These are phyloP conservation scores for Xerocomus minutiporus DNA, from an alignment of 1,284 basidiomycete genomes.

Conservation along the genomic window DNA sequence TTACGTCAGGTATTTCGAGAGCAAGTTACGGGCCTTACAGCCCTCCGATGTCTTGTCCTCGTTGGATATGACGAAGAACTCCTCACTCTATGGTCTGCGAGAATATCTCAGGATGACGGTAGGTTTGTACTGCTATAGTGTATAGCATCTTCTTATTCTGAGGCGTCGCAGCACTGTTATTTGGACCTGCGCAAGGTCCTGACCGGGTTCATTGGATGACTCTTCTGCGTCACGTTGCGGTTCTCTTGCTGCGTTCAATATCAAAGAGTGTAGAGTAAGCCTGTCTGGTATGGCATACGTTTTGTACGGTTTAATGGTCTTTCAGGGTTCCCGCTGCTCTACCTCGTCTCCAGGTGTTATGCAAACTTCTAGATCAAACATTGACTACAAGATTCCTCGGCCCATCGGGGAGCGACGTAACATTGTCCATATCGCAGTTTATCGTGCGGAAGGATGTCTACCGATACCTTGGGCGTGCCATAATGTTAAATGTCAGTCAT, in stretches of 20 bases:
- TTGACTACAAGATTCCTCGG: conserved; percentile 7
- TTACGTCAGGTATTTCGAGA: conserved; percentile 34
- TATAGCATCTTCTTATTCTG: conserved; percentile 4
- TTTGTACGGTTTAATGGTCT: not conserved
- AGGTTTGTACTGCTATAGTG: conserved; percentile 14
- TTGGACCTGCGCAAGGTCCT: conserved; percentile 36
- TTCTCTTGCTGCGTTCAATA: conserved; percentile 50
- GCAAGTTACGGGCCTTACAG: conserved; percentile 49
- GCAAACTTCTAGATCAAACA: conserved; percentile 23
- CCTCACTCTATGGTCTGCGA: conserved; percentile 48
- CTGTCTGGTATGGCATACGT: conserved; percentile 10
- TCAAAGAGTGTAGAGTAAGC: conserved; percentile 45
- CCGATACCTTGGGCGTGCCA: conserved; percentile 11
- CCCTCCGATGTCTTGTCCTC: conserved; percentile 57
- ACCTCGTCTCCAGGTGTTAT: conserved; percentile 27
- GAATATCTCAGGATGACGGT: conserved; percentile 39
- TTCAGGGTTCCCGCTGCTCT: conserved; percentile 29
- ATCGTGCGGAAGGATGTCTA: conserved; percentile 19
- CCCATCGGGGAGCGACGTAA: conserved; percentile 10
- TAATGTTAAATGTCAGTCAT: conserved; percentile 27
- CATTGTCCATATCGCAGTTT: conserved; percentile 16
- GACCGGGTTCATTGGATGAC: conserved; percentile 51
- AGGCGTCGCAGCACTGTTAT: conserved; percentile 38
- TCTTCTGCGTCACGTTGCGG: conserved; percentile 46
- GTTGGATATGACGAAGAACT: conserved; percentile 52